Evolutionary conservation across 163 green algal species (phyloP), one percentile per base, ranked within the genome.

Genomic region (Chlamydomonas reinhardtii): DNA sequence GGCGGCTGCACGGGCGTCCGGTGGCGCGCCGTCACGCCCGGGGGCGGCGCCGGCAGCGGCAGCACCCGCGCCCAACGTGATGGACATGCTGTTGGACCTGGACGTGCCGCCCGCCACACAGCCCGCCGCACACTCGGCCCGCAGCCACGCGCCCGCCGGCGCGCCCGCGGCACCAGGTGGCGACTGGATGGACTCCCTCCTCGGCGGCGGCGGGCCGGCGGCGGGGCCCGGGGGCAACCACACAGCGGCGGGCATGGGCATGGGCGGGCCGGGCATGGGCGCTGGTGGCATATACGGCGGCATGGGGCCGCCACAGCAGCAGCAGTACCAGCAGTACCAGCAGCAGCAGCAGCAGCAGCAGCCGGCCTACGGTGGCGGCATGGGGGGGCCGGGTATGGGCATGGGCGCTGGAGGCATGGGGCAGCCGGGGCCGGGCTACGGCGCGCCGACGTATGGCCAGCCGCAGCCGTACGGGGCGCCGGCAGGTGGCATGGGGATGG

Each of bases 11-110:
- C 54, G 32, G 54, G 27, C 43, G 29, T 34, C 9, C 22, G 29
- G 17, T 31, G 16, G 52, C 52, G 73, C 22, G 29, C 27, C 59
- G 15, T 24, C 19, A 2, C 71, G 22, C 5, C 14, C 69, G 62
- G 31, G 70, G 73, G 68, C 80, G 4, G 34, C 86, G 14, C 17
- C 82, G 12, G 27, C 66, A 32, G 43, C 62, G 35, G 35, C 73
- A 19, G 69, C 84, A 15, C 9, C 71, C 22, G 11, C 74, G 48
- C 35, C 68, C 1, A 76, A 34, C n/a, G 43, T 69, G 27, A 70
- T 91, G 70, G 82, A 91, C 61, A 34, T 91, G 31, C 79, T 89
- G 0, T 48, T 88, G 37, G 88, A 86, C 25, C 43, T 91, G 56
- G 87, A 81, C 35, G 65, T 74, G 54, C 48, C 34, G 0, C 25